Base-by-base conservation (phyloP, 2,329 filamentous ascomycete genomes). In the Penicillium sp. region DNA sequence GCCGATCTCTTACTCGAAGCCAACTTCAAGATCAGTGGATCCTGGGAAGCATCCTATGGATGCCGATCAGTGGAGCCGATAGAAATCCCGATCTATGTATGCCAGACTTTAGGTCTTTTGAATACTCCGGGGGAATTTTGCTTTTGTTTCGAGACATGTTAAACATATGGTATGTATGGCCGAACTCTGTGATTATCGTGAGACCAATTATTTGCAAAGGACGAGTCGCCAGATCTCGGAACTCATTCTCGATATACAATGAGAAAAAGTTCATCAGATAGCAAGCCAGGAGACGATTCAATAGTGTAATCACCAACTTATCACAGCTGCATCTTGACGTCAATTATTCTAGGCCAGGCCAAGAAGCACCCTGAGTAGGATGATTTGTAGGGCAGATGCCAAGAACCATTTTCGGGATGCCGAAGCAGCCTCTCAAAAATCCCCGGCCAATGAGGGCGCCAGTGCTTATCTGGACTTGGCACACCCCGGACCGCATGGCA, bases 381-480 rank as follows among this genome's bases (percentile, higher is more conserved):
- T 23, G 8, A 23, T 39, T 26, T 6, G 24, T 29, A 12, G 24
- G 23, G n/a, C 37, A 15, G 15, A 41, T 27, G n/a, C 37, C 37
- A 41, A 41, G 37, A 24, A 7, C n/a, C 4, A 10, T 17, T 21
- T 13, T 42, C 39, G 39, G 24, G 15, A 42, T 29, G 26, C 39
- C 23, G 26, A 42, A 42, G 24, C 26, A 29, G n/a, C 15, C 26
- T 29, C 10, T 29, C 8, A n/a, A 20, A 21, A 42, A 30, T 42
- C 17, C 24, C 39, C 24, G 26, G 24, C 39, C 39, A 42, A 42
- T 42, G 24, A 42, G 39, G 26, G 12, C 6, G 3, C n/a, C 26
- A 42, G 12, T 29, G 54, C 63, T 67, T 68, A 68, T 68, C 66
- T 62, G 13, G 37, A 18, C 53, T 58, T 55, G 41, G 45, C 45